Conservation (phyloP, 2,329 filamentous ascomycete species). For the Arthrobotrys conoides region DNA sequence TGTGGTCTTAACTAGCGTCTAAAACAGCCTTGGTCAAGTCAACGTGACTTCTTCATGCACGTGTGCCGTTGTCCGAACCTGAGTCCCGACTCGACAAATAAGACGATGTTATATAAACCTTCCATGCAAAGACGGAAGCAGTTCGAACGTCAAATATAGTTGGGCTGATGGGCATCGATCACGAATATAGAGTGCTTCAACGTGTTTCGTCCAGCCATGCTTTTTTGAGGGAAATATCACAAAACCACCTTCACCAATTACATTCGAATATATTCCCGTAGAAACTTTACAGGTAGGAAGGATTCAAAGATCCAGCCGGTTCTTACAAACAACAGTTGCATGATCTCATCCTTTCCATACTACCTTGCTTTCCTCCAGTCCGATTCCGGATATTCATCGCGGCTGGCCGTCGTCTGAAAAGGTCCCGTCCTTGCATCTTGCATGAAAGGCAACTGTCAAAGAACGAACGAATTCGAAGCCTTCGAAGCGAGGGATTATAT, state of each 20-base stretch:
- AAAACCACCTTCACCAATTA: slow-evolving; percentile 24
- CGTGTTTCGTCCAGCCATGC: slow-evolving; percentile 27
- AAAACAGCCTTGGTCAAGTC: slow-evolving; percentile 29
- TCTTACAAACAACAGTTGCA: slow-evolving; percentile 16
- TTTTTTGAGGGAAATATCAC: slow-evolving; percentile 26
- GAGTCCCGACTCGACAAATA: slow-evolving; percentile 41
- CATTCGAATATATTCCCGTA: slow-evolving; percentile 21
- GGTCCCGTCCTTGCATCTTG: slow-evolving; percentile 52
- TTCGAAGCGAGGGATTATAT: slow-evolving; percentile 49
- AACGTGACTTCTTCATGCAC: slow-evolving; percentile 57
- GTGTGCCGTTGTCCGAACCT: slow-evolving; percentile 23
- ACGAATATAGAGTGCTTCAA: slow-evolving; percentile 24
- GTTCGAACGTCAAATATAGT: slow-evolving; percentile 10
- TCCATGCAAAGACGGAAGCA: slow-evolving; percentile 53
- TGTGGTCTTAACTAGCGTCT: slow-evolving; percentile 24
- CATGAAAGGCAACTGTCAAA: slow-evolving; percentile 40
- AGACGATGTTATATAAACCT: slow-evolving; percentile 11
- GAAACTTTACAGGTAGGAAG: slow-evolving; percentile 21
- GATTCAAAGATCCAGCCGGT: slow-evolving; percentile 22
- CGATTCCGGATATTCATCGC: slow-evolving; percentile 60
- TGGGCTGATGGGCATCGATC: slow-evolving; percentile 43
- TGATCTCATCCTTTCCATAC: slow-evolving; percentile 44
- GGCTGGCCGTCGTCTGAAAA: slow-evolving; percentile 32
- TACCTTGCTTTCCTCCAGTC: slow-evolving; percentile 43
- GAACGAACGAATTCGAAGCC: slow-evolving; percentile 41